Evolutionary conservation across 225 moss, liverwort and hornwort species (phyloP).

Genomic region (Thuidium tamariscinum): DNA sequence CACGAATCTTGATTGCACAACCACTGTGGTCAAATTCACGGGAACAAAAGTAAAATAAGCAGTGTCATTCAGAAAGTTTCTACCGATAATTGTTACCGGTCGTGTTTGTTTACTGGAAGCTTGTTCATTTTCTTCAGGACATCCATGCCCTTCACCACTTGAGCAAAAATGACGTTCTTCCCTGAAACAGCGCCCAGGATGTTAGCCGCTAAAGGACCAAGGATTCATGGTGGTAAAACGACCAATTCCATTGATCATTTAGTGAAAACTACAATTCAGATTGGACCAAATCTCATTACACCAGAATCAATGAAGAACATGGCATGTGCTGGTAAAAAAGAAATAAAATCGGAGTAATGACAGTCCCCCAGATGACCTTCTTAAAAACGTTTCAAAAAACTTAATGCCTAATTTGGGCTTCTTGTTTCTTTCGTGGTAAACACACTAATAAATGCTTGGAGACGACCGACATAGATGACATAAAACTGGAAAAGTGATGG

Average conservation of each 20-base stretch:
- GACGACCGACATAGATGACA: neutral
- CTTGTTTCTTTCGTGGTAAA: neutral
- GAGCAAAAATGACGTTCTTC: constrained; percentile 63
- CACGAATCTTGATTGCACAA: neutral
- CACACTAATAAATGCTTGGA: neutral
- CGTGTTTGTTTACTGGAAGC: constrained; percentile 57
- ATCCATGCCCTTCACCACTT: constrained; percentile 60
- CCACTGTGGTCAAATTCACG: neutral
- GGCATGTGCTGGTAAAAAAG: neutral
- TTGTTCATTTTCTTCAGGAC: constrained; percentile 55
- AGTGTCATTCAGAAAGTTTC: neutral
- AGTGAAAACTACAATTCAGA: too few species aligned
- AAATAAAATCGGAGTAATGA: neutral
- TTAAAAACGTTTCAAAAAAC: neutral
- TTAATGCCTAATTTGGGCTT: too few species aligned
- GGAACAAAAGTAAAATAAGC: neutral
- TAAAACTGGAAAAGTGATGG: neutral
- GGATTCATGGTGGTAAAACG: neutral
- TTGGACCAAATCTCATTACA: too few species aligned
- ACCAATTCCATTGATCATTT: neutral
- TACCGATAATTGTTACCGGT: constrained; percentile 8
- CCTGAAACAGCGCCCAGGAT: neutral
- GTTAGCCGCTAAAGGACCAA: neutral
- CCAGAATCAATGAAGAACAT: neutral
- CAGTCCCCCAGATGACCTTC: neutral